Evolutionary conservation across 305 asterid genomes (phyloP), one percentile per base, ranked within the genome.

Genomic region (Fraxinus dipetala): DNA sequence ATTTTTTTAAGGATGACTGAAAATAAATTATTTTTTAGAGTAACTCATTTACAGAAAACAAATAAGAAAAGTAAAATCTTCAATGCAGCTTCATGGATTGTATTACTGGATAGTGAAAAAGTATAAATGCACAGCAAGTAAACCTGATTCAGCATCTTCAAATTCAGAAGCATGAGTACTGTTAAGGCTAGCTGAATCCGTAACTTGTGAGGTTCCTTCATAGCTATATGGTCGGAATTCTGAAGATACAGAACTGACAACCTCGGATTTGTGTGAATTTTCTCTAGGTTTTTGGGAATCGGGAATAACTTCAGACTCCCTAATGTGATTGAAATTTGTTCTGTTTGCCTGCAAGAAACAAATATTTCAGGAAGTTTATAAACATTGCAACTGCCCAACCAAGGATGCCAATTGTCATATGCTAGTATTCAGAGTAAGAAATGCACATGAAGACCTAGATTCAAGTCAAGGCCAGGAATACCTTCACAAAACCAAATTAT

Each of bases 111-210:
- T 2, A 40, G 77, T 56, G 61, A 32, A 80, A 28, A 75, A 13
- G 61, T 79, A 56, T 13, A 82, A 63, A 78, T 18, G 67, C 72
- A 67, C 82, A 83, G 85, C 31, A 86, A 69, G 18, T 75, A 80
- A 45, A 94, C 99, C 98, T 92, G 97, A 94, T 88, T 95, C 93
- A 78, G 97, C 93, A 86, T 95, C 98, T 91, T 93, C 99, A 86
- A 80, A 87, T 80, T 92, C 99, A 30, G 97, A 89, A 78, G 95
- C 91, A 78, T 85, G 95, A 51, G 89, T 85, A 85, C 95, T 88
- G 85, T 84, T 91, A 80, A 83, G 88, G 89, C 95, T 93, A 63
- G 93, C 86, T 22, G 95, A 85, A 83, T 93, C 98, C 5, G 97
- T 89, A 83, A 86, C 81, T 82, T 89, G 48, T 4, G 14, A 40